Conservation (phyloP, 208 protist genomes). For the Leishmania gerbilli region DNA sequence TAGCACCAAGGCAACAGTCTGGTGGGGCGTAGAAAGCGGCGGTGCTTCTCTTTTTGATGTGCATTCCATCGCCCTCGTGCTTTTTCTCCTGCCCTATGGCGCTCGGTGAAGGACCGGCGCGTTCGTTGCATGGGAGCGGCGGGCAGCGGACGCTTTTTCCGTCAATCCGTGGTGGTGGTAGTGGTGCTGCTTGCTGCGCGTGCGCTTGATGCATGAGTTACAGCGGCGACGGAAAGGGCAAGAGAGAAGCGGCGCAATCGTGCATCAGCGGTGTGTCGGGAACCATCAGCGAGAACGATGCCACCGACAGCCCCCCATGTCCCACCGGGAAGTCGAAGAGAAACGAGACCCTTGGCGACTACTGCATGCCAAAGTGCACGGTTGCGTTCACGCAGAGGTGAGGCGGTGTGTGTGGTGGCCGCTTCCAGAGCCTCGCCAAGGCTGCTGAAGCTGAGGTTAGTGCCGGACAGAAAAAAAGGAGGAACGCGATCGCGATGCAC, state of each 20-base stretch:
- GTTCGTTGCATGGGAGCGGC: not conserved
- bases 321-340: not conserved
- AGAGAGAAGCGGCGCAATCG: not conserved
- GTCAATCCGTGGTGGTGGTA: not conserved
- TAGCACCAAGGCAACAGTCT: not conserved
- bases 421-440: not conserved
- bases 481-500: not conserved
- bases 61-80: not conserved
- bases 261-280: no score
- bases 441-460: not conserved
- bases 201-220: not conserved
- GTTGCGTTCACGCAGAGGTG: not conserved
- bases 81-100: conserved; percentile 7
- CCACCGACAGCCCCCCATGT: not conserved
- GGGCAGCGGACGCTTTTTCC: not conserved
- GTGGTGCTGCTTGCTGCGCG: not conserved
- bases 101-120: not conserved
- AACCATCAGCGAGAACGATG: not conserved
- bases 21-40: not conserved
- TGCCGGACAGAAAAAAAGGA: not conserved
- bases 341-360: not conserved
- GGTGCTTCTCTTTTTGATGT: not conserved
- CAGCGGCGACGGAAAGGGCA: not conserved
- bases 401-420: not conserved
- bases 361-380: not conserved